Base-by-base conservation (phyloP, 2,329 filamentous ascomycete genomes). In the Penicillium griseofulvum region DNA sequence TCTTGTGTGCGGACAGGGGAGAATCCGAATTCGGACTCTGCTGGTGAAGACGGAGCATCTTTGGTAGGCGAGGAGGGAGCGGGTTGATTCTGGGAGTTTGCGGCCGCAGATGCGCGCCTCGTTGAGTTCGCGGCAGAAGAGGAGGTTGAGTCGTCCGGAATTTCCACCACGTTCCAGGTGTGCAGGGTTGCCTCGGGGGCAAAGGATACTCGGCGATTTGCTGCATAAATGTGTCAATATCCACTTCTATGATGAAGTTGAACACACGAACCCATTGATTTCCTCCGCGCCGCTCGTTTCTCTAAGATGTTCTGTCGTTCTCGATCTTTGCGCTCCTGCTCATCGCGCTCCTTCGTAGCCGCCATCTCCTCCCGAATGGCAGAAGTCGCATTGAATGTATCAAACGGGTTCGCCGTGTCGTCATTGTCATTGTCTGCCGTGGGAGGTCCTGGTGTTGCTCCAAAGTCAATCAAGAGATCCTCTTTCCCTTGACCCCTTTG, bases 121-220 rank as follows among this genome's bases (percentile, higher is more conserved):
- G 89, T 90, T 11, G 87, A 86, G 60, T 93, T 89, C 0, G 89
- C 88, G 8, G 83, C 81, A 7, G 86, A 87, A 11, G 85, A 87
- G 14, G 87, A 89, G 1, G 91, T 95, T 19, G 90, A 90, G 70
- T 97, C 92, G 68, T 92, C 91, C 70, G 86, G 83, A 59, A 92
- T 89, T 68, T 97, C 93, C 42, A 97, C 85, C 53, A 94, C 92
- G 68, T 97, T 92, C 82, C 96, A 97, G 0, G 94, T 99, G 71
- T 99, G 94, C 34, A 99, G 81, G 4, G 94, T 99, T 12, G 94
- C 94, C 75, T 99, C 94, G 1, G 94, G 94, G 5, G 94, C 94
- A 74, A 99, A 99, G 0, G 93, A 97, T 33, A 99, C 94, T 68
- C 94, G 86, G 67, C 94, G 86, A 71, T 94, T 96, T 45, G 93